phyloP scores from a whole-genome alignment of 2,329 filamentous ascomycete genomes.

The Fusarium protoensiforme region DNA sequence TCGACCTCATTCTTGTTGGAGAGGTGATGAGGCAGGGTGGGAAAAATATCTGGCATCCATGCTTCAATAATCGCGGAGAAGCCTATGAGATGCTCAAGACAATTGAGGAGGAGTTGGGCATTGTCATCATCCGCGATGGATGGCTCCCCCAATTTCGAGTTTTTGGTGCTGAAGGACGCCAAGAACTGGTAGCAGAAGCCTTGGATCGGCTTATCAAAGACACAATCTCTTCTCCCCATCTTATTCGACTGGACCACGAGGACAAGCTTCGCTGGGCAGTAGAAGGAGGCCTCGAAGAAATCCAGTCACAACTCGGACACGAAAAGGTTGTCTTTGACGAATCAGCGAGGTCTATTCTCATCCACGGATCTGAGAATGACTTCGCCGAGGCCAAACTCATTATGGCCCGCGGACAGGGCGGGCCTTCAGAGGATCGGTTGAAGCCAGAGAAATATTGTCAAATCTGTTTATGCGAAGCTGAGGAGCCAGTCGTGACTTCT shows the following conservation, averaged over 20 bases:
- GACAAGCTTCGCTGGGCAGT: slow-evolving; percentile 45
- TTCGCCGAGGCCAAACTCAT: fast-evolving
- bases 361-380: slow-evolving; percentile 38
- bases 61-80: not conserved
- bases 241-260: slow-evolving; percentile 42
- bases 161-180: not conserved
- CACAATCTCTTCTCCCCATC: not conserved
- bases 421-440: not conserved
- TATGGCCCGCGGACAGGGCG: not conserved
- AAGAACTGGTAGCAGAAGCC: not conserved
- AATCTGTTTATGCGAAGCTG: slow-evolving; percentile 51
- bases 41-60: not conserved
- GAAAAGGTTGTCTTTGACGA: slow-evolving; percentile 48
- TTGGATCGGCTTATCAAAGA: not conserved
- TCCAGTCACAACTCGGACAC: slow-evolving; percentile 41
- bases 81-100: not conserved
- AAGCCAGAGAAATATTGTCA: slow-evolving; percentile 40
- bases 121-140: slow-evolving; percentile 18
- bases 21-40: slow-evolving; percentile 7
- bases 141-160: slow-evolving; percentile 6
- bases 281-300: slow-evolving; percentile 46
- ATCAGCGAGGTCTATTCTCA: slow-evolving; percentile 44
- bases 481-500: slow-evolving; percentile 47
- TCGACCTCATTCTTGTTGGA: slow-evolving; percentile 11
- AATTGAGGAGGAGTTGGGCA: slow-evolving; percentile 1